Evolutionary conservation across 352 stramenopile genomes (phyloP).

Genomic region (Plasmopara halstedii): DNA sequence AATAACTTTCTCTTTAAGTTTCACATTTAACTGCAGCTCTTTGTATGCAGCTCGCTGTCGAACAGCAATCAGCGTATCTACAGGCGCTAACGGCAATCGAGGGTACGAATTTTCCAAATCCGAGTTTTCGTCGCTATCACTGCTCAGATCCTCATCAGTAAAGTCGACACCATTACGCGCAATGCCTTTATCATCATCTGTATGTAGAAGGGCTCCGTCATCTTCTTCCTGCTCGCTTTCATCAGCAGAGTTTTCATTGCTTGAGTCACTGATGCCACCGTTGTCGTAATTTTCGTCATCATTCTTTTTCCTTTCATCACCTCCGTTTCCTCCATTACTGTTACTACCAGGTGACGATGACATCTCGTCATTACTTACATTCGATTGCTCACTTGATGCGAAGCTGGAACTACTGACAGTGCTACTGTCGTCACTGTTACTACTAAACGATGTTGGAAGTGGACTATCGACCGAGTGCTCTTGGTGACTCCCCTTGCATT

Average conservation of each 20-base stretch:
- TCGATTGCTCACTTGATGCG: constrained; percentile 23
- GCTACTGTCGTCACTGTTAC: constrained; percentile 17
- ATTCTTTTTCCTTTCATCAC: constrained; percentile 20
- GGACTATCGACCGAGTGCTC: constrained; percentile 28
- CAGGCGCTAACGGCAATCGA: constrained; percentile 38
- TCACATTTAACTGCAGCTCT: constrained; percentile 41
- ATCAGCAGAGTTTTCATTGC: constrained; percentile 21
- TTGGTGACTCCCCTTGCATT: constrained; percentile 8
- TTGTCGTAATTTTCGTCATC: constrained; percentile 13
- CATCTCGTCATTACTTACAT: constrained; percentile 21
- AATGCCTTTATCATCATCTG: constrained; percentile 46
- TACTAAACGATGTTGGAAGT: constrained; percentile 32
- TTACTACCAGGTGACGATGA: constrained; percentile 9
- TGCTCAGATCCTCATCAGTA: constrained; percentile 25
- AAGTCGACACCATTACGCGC: constrained; percentile 29
- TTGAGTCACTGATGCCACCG: constrained; percentile 26
- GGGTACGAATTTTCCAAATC: constrained; percentile 62
- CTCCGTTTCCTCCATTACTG: constrained; percentile 6
- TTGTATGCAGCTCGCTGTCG: constrained; percentile 45
- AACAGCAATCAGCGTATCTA: constrained; percentile 49
- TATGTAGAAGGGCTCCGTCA: constrained; percentile 36
- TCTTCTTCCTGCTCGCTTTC: constrained; percentile 25
- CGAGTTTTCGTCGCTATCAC: constrained; percentile 48
- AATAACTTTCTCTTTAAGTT: constrained; percentile 32
- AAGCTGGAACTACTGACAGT: constrained; percentile 25